These are phyloP conservation scores for Claviceps spartinae DNA, from an alignment of 2,329 filamentous ascomycete species.

Conservation along the genomic window DNA sequence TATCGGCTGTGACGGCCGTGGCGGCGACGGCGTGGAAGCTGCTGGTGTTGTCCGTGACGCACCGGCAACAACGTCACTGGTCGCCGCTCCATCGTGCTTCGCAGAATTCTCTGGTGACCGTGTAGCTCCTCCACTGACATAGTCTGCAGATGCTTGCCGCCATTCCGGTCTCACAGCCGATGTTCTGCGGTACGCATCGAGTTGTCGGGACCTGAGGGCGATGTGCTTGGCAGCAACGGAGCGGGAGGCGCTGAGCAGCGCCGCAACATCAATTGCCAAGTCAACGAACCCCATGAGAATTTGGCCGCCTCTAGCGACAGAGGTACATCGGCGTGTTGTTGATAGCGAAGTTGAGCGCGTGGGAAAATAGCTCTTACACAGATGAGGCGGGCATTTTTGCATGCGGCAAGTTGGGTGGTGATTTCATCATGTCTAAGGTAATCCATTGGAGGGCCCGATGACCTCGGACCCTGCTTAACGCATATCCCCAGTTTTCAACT, in stretches of 20 bases:
- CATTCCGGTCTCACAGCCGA: slow-evolving; percentile 29
- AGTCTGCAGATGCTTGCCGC: slow-evolving; percentile 7
- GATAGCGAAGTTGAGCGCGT: not conserved
- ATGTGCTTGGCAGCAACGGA: slow-evolving; percentile 51
- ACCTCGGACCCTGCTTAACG: no score
- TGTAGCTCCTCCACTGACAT: not conserved
- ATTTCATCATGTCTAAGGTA: not conserved
- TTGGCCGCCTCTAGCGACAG: slow-evolving; percentile 12
- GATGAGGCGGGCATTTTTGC: not conserved
- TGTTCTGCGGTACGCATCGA: slow-evolving; percentile 34
- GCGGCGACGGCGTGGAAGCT: not conserved
- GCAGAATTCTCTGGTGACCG: not conserved
- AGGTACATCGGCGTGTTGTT: slow-evolving; percentile 11
- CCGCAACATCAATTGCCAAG: slow-evolving; percentile 54
- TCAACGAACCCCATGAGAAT: slow-evolving; percentile 46
- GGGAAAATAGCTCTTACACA: no score
- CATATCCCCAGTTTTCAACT: no score
- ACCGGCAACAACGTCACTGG: not conserved
- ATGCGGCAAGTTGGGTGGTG: not conserved
- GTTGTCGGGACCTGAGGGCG: slow-evolving; percentile 40
- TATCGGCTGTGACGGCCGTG: not conserved
- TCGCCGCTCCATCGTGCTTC: not conserved
- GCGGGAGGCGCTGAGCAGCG: slow-evolving; percentile 55
- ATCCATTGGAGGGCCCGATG: no score
- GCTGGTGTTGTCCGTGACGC: not conserved